Evolutionary conservation across 179 eudicot genomes (phyloP), one percentile per base, ranked within the genome.

Genomic region (Heliamphora pulchella): DNA sequence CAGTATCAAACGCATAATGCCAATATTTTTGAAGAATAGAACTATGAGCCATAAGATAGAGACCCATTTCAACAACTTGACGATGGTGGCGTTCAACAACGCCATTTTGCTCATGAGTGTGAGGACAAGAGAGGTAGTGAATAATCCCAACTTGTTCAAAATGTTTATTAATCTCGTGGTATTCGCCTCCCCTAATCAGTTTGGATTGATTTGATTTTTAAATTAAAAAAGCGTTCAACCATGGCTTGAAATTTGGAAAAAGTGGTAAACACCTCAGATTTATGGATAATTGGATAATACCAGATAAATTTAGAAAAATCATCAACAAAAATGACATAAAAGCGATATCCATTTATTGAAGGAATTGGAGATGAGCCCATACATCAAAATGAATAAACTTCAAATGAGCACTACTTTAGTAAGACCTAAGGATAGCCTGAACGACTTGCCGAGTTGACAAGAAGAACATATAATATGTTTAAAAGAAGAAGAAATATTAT

Each of bases 101-200:
- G 2, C 78, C 78, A 53, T 51, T 74, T 80, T 80, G 74, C 2
- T 48, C 61, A 31, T 80, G 73, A 2, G 79, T 80, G 11, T 80
- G 74, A 1, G 82, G 79, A 22, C 58, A 80, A 9, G 75, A 3
- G 4, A 80, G 3, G 1, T 46, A 58, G 59, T 74, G 79, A 4
- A n/a, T 0, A 79, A 79, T 79, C 7, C 68, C 81, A 41, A 2
- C 4, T 2, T 47, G 0, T 18, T 61, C 4, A 4, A 62, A 57
- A 14, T 22, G 39, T 0, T 44, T 6, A 31, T 51, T 58, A 0
- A 80, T 17, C n/a, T 54, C 48, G 5, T 39, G 51, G 7, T 48
- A 80, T 80, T 80, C 78, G 8, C 74, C 65, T 50, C 62, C 81
- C 81, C 70, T 31, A 71, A 4, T 71, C 69, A 17, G 81, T 54